Base-by-base conservation (phyloP, 2,329 filamentous ascomycete species). In the Stemphylium vesicarium region DNA sequence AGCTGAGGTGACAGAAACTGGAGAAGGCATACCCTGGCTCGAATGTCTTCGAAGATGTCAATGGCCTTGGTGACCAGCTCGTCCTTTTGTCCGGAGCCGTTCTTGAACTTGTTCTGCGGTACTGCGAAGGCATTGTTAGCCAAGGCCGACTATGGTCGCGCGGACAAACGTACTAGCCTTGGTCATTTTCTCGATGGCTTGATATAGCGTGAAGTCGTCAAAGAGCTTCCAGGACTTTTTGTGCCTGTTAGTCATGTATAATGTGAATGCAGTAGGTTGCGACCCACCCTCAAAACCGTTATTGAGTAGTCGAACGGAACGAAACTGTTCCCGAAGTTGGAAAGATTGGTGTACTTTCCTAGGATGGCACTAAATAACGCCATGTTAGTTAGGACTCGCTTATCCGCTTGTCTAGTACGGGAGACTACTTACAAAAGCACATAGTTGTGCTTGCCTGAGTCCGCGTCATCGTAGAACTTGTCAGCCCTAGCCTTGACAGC, bases 211-310 rank as follows among this genome's bases (percentile, higher is more conserved):
- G 15, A 43, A 43, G 16, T 43, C 41, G 16, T 43, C 18, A 16
- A 43, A 43, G 16, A 43, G 41, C 41, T 10, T n/a, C 41, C 41
- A 43, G 26, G 41, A 43, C 41, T 43, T 43, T 1, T 18, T 20
- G 16, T 22, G n/a, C 15, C 15, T n/a, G 16, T 43, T 22, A 43
- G 15, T n/a, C 16, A 33, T 22, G 29, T 0, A 1, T 22, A 20
- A 12, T 7, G 5, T 43, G 12, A 7, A 22, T 1, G 6, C 29
- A 2, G 41, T 22, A 15, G 15, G 41, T 2, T n/a, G 29, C 11
- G 1, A 20, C 41, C 18, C 16, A 43, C 41, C 41, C 41, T 43
- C 41, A 33, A n/a, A 4, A 15, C 18, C 5, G 41, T 16, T 0
- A 33, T 2, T 3, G 13, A n/a, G 41, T 43, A 43, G 22, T 43